Evolutionary conservation across 371 early-diverging fungal species (phyloP).

Genomic region (Fennellomyces sp.): DNA sequence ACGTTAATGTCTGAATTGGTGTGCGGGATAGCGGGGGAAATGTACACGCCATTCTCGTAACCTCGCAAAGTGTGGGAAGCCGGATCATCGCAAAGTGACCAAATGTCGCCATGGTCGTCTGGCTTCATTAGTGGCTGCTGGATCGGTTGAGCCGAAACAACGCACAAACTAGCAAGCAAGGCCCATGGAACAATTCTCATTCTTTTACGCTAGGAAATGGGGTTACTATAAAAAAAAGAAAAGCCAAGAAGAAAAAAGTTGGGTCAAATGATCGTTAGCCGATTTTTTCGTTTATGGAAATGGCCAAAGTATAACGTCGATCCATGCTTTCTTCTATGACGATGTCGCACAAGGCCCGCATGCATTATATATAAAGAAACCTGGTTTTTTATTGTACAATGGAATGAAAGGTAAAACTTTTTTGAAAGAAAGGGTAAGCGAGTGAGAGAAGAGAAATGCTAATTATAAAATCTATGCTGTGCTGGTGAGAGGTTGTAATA

Average conservation of each 20-base stretch:
- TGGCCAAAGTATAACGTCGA: too few species aligned
- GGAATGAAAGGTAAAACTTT: too few species aligned
- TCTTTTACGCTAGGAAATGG: too few species aligned
- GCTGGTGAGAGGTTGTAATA: slow-evolving; percentile 63
- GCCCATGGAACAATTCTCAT: neutral
- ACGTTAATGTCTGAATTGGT: slow-evolving; percentile 45
- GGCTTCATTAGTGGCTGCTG: slow-evolving; percentile 29
- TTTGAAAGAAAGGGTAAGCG: neutral
- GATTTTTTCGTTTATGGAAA: too few species aligned
- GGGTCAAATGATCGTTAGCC: too few species aligned
- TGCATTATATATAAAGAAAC: too few species aligned
- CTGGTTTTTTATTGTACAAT: too few species aligned
- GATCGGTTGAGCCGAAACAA: slow-evolving; percentile 7
- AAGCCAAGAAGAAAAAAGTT: too few species aligned
- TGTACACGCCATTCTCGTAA: slow-evolving; percentile 41
- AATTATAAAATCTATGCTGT: slow-evolving; percentile 9
- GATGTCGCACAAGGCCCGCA: too few species aligned
- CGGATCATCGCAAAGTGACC: slow-evolving; percentile 45
- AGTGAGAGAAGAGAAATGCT: neutral
- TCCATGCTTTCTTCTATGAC: too few species aligned
- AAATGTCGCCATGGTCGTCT: slow-evolving; percentile 43
- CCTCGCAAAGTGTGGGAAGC: slow-evolving; percentile 34
- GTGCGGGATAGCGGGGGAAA: slow-evolving; percentile 38
- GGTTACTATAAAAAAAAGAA: too few species aligned
- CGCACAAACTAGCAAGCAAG: neutral